Conservation (phyloP, 179 eudicot species). For the Beta corolliflora region DNA sequence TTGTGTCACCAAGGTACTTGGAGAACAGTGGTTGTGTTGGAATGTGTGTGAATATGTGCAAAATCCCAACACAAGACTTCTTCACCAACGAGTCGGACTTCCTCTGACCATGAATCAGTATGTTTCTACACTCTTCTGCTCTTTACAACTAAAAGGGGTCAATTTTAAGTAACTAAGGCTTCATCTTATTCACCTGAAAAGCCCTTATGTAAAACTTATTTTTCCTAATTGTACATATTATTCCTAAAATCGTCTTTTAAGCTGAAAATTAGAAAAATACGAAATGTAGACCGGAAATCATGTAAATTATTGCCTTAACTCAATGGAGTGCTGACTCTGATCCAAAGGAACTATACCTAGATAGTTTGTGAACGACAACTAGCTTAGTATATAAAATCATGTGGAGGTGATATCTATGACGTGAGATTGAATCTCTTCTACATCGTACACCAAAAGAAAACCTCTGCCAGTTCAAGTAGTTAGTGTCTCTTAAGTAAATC, state of each 20-base stretch:
- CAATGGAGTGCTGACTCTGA: neutral
- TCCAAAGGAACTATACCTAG: neutral
- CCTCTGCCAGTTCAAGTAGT: neutral
- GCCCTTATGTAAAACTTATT: neutral
- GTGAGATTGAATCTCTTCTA: too few species aligned
- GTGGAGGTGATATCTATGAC: too few species aligned
- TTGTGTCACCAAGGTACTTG: slow-evolving; percentile 56
- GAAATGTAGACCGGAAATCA: neutral
- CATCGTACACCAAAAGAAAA: too few species aligned
- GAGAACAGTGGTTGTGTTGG: slow-evolving; percentile 97
- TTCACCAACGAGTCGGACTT: slow-evolving; percentile 95
- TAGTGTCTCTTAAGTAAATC: neutral
- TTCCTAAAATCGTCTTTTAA: too few species aligned
- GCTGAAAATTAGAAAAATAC: too few species aligned
- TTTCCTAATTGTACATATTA: too few species aligned
- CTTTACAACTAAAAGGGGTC: neutral
- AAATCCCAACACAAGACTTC: slow-evolving; percentile 95
- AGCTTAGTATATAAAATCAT: too few species aligned
- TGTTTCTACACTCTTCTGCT: slow-evolving; percentile 27
- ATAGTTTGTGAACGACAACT: too few species aligned
- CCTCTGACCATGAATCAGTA: slow-evolving; percentile 95
- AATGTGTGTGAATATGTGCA: slow-evolving; percentile 98
- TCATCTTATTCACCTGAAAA: neutral
- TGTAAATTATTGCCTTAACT: neutral
- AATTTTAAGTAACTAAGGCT: neutral